These are phyloP conservation scores for Leishmania gerbilli DNA, from an alignment of 208 protist genomes.

Conservation along the genomic window DNA sequence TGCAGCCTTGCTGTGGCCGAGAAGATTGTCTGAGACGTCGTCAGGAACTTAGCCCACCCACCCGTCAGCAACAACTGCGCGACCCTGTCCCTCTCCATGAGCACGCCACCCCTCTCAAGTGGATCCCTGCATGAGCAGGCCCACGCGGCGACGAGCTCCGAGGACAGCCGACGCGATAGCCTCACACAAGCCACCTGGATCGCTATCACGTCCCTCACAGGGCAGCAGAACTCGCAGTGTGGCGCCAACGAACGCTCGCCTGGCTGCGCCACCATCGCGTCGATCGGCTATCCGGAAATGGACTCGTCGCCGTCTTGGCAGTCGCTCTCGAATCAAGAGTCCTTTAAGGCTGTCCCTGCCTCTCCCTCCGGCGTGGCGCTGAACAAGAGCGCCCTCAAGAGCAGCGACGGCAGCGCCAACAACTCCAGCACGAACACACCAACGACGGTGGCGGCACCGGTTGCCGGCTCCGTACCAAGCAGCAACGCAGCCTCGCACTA, in stretches of 20 bases:
- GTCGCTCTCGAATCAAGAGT: slow-evolving; percentile 3
- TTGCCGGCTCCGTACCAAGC: neutral
- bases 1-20: neutral
- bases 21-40: neutral
- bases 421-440: neutral
- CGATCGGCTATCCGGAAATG: slow-evolving; percentile 5
- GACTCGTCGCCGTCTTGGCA: slow-evolving; percentile 1
- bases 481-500: slow-evolving; percentile 32
- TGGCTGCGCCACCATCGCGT: slow-evolving; percentile 5
- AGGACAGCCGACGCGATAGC: neutral
- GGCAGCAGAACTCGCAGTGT: neutral
- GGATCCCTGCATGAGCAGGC: neutral
- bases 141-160: neutral
- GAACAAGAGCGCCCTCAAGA: neutral
- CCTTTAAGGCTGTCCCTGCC: neutral
- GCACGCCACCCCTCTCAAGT: neutral
- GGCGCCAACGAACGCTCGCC: slow-evolving; percentile 2
- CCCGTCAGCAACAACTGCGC: no score
- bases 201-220: neutral
- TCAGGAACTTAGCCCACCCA: neutral
- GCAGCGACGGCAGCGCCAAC: slow-evolving; percentile 4
- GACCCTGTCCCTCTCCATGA: neutral
- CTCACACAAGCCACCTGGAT: neutral
- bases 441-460: neutral
- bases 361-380: neutral